Evolutionary conservation across 2,329 filamentous ascomycete species (phyloP).

Genomic region (Pseudogymnoascus sp.): DNA sequence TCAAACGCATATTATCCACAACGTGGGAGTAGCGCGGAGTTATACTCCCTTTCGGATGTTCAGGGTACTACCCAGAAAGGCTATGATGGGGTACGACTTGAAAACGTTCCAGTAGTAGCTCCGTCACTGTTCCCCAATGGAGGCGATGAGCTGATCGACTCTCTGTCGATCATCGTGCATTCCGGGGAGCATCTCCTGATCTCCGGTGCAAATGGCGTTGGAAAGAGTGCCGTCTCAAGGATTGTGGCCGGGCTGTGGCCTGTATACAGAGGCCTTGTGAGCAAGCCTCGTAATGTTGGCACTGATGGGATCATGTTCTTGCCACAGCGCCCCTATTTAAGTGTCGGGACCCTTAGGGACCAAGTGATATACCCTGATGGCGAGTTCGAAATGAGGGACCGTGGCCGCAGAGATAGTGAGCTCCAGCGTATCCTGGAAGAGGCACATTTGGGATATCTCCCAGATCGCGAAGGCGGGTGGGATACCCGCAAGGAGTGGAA

Average conservation of each 20-base stretch:
- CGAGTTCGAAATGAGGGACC: slow-evolving; percentile 84
- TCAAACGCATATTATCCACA: slow-evolving; percentile 76
- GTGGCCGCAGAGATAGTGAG: slow-evolving; percentile 69
- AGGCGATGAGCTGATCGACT: slow-evolving; percentile 85
- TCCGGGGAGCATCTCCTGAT: slow-evolving; percentile 91
- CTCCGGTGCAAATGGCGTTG: slow-evolving; percentile 88
- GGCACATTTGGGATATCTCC: slow-evolving; percentile 80
- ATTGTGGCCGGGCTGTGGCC: slow-evolving; percentile 93
- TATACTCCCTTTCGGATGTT: slow-evolving; percentile 83
- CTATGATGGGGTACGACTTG: slow-evolving; percentile 87
- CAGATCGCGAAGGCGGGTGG: slow-evolving; percentile 90
- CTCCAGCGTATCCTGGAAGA: slow-evolving; percentile 73
- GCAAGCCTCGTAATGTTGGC: slow-evolving; percentile 70
- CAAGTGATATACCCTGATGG: slow-evolving; percentile 98
- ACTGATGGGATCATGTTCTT: slow-evolving; percentile 97
- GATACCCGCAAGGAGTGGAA: slow-evolving; percentile 98
- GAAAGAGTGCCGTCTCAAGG: slow-evolving; percentile 82
- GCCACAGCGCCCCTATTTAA: slow-evolving; percentile 87
- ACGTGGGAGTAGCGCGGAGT: slow-evolving; percentile 61
- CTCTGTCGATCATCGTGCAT: slow-evolving; percentile 80
- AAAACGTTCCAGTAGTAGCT: slow-evolving; percentile 88
- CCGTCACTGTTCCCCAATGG: slow-evolving; percentile 82
- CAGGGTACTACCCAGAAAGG: slow-evolving; percentile 92
- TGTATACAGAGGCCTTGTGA: slow-evolving; percentile 86
- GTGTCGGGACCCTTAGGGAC: slow-evolving; percentile 84